Evolutionary conservation across 139 green algal species (phyloP).

Genomic region (Chlorella sp.): DNA sequence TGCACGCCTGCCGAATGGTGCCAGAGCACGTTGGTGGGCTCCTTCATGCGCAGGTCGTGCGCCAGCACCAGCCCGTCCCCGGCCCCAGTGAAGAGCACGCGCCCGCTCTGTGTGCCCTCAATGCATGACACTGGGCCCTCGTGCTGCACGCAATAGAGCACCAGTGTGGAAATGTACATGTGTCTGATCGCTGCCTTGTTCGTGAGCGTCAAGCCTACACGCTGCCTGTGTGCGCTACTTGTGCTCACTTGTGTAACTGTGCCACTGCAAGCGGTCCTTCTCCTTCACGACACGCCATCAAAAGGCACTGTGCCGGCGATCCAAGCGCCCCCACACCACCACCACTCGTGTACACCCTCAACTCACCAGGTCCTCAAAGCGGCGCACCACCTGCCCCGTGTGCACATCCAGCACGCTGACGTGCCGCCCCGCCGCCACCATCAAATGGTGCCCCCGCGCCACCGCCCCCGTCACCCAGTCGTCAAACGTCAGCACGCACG

Average conservation of each 20-base stretch:
- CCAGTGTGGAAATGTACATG: too few species aligned
- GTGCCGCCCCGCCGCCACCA: conserved; percentile 36
- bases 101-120: conserved; percentile 41
- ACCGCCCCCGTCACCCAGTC: conserved; percentile 61
- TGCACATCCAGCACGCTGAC: conserved; percentile 32
- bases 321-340: too few species aligned
- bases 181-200: too few species aligned
- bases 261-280: too few species aligned
- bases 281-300: too few species aligned
- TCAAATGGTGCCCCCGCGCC: conserved; percentile 24
- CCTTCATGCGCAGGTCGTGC: conserved; percentile 52
- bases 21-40: conserved; percentile 2
- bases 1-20: not conserved
- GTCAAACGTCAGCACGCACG: conserved; percentile 39
- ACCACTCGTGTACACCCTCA: not conserved
- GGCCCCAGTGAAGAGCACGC: conserved; percentile 46
- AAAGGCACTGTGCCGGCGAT: too few species aligned
- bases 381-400: conserved; percentile 13
- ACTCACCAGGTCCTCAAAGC: not conserved
- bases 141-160: conserved; percentile 23
- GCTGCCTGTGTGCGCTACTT: too few species aligned
- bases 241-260: too few species aligned
- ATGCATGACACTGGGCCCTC: conserved; percentile 35
- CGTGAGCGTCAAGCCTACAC: too few species aligned
- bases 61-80: conserved; percentile 44